Percentiles rank a stretch among this genome's conserved stretches.
Conservation (phyloP, 345 rosid genomes). For the Arabis alpina region DNA sequence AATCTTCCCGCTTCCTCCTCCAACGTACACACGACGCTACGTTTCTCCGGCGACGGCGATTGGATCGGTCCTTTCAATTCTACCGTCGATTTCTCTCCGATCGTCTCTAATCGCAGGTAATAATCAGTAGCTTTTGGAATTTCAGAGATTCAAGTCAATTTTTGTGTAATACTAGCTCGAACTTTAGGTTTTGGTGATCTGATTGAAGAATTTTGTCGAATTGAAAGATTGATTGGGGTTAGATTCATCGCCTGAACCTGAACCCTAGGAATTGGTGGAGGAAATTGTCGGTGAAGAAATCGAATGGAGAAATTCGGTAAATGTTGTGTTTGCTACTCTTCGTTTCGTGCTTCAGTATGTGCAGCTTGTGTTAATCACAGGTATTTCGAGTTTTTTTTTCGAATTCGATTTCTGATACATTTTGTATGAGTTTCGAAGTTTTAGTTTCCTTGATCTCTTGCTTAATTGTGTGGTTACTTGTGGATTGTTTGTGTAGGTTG, state of each 20-base stretch:
- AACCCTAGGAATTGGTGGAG: not conserved
- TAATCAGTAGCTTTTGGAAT: not conserved
- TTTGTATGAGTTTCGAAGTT: not conserved
- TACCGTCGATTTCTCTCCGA: conserved; percentile 5
- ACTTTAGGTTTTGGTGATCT: not conserved
- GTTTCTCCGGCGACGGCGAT: conserved; percentile 24
- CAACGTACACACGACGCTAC: not conserved
- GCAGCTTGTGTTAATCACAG: conserved; percentile 78
- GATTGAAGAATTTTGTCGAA: not conserved
- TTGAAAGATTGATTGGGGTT: conserved; percentile 1
- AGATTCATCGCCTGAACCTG: not conserved
- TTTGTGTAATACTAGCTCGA: not conserved
- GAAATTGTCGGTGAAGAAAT: conserved; percentile 20
- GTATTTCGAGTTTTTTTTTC: conserved; percentile 34
- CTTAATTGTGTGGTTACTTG: not conserved
- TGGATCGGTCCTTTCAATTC: not conserved
- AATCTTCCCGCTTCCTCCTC: conserved; percentile 41
- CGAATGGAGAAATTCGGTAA: conserved; percentile 51
- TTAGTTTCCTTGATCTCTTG: not conserved
- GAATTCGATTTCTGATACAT: not conserved
- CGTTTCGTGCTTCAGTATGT: conserved; percentile 78
- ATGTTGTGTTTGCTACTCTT: conserved; percentile 66
- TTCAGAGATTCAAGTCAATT: not conserved
- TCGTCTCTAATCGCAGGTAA: conserved; percentile 1
- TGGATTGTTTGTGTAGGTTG: conserved; percentile 50